Evolutionary conservation across 768 basidiomycete species (phyloP).

Genomic region (Kwoniella heveanensis): DNA sequence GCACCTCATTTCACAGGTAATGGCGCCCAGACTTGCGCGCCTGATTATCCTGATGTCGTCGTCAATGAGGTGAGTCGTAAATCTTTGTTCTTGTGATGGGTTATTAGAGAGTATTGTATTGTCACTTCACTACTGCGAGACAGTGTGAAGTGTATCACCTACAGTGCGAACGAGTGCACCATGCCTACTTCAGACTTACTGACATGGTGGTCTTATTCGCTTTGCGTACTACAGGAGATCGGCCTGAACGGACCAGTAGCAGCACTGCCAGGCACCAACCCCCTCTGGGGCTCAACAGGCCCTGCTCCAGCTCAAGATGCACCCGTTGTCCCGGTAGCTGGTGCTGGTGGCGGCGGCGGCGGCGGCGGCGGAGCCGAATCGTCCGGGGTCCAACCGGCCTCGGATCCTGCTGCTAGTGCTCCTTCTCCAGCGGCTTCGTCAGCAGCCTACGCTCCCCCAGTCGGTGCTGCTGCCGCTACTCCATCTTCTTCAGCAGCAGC

Average conservation of each 20-base stretch:
- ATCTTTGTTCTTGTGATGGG: background rate
- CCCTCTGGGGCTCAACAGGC: constrained; percentile 22
- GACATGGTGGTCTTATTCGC: too few species aligned
- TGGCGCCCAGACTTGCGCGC: constrained; percentile 19
- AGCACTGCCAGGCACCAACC: constrained; percentile 41
- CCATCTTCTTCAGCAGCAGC: background rate
- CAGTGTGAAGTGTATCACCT: too few species aligned
- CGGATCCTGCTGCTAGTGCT: background rate
- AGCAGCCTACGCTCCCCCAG: background rate
- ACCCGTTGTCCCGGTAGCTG: too few species aligned
- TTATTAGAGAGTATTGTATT: too few species aligned
- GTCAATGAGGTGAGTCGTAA: constrained; percentile 36
- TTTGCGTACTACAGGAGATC: constrained; percentile 14
- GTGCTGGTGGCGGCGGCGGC: background rate
- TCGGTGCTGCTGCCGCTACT: background rate
- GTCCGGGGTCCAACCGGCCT: background rate
- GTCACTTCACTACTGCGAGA: too few species aligned
- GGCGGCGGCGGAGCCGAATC: background rate
- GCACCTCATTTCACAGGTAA: constrained; percentile 7
- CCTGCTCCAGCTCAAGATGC: background rate
- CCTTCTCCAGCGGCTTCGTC: background rate
- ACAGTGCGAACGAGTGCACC: too few species aligned
- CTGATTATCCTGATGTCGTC: constrained; percentile 20
- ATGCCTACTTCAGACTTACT: too few species aligned
- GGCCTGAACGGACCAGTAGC: constrained; percentile 17